Conservation (phyloP, 768 basidiomycete genomes). For the Boletus subcaerulescens region DNA sequence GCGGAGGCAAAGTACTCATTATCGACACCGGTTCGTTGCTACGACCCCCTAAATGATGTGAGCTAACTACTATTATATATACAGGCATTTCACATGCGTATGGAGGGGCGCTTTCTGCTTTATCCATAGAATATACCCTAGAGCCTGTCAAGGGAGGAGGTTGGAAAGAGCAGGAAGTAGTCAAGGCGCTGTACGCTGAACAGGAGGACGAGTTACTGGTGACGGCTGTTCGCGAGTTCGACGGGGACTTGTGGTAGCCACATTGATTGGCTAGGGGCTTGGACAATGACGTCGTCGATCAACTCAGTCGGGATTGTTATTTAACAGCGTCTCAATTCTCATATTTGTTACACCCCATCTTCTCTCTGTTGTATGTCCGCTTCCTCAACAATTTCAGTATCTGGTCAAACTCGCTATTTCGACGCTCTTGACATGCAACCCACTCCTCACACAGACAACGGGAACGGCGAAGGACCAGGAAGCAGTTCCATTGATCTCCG, state of each 20-base stretch:
- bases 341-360: neutral
- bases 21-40: conserved; percentile 79
- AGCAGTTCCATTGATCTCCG: neutral
- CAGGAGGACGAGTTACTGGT: conserved; percentile 29
- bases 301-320: conserved; percentile 15
- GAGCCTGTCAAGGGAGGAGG: conserved; percentile 48
- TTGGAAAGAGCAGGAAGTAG: conserved; percentile 36
- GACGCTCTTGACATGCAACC: conserved; percentile 42
- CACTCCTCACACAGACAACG: neutral
- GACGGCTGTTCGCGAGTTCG: conserved; percentile 25
- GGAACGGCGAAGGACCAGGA: neutral
- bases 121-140: conserved; percentile 83
- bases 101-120: conserved; percentile 86
- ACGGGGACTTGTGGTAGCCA: conserved; percentile 20
- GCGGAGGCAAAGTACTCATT: conserved; percentile 89
- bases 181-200: conserved; percentile 35
- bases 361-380: conserved; percentile 11
- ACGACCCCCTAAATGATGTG: neutral
- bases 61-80: neutral
- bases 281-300: conserved; percentile 21
- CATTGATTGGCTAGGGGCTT: conserved; percentile 7
- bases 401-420: conserved; percentile 39
- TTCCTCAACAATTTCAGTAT: conserved; percentile 12
- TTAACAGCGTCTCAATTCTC: conserved; percentile 14
- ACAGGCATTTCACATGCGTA: conserved; percentile 93